Percentiles rank a stretch among this genome's conserved stretches.
Conservation (phyloP, 2,329 filamentous ascomycete species). For the Xylariaceae sp. region DNA sequence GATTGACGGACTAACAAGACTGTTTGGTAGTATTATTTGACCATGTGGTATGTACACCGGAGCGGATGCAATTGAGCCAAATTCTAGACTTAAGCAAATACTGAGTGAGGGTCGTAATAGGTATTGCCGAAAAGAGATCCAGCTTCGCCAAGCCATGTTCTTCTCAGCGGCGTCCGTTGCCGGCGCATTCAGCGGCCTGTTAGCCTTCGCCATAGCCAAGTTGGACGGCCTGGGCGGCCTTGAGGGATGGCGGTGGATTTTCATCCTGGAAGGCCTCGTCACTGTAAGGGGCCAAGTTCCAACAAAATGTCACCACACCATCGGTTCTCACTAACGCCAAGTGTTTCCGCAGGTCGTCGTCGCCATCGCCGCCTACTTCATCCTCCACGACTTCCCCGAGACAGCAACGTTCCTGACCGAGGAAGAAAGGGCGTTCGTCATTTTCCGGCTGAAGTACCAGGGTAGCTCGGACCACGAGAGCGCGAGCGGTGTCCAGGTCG, state of each 20-base stretch:
- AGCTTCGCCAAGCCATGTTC: constrained; percentile 62
- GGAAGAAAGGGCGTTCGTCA: constrained; percentile 64
- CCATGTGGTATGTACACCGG: constrained; percentile 45
- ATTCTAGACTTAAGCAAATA: no score
- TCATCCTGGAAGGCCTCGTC: constrained; percentile 63
- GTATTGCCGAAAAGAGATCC: constrained; percentile 52
- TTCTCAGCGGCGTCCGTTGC: constrained; percentile 77
- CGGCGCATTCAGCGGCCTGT: constrained; percentile 68
- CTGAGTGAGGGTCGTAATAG: constrained; percentile 5
- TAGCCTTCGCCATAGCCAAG: constrained; percentile 63
- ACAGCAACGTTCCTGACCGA: constrained; percentile 68
- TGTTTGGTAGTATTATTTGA: constrained; percentile 44
- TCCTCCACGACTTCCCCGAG: constrained; percentile 76
- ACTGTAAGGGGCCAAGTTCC: no score
- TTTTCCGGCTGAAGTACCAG: constrained; percentile 65
- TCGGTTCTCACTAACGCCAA: no score
- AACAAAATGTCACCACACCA: no score
- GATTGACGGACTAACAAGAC: no score
- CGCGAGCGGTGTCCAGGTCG: constrained; percentile 33
- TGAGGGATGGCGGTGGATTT: constrained; percentile 60
- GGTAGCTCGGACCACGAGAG: constrained; percentile 44
- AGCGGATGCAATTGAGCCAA: no score
- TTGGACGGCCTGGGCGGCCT: constrained; percentile 61
- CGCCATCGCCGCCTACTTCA: constrained; percentile 61
- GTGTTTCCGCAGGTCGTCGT: constrained; percentile 39